These are phyloP conservation scores for Blepharisma japonicum DNA, from an alignment of 73 alveolate species.

Conservation along the genomic window DNA sequence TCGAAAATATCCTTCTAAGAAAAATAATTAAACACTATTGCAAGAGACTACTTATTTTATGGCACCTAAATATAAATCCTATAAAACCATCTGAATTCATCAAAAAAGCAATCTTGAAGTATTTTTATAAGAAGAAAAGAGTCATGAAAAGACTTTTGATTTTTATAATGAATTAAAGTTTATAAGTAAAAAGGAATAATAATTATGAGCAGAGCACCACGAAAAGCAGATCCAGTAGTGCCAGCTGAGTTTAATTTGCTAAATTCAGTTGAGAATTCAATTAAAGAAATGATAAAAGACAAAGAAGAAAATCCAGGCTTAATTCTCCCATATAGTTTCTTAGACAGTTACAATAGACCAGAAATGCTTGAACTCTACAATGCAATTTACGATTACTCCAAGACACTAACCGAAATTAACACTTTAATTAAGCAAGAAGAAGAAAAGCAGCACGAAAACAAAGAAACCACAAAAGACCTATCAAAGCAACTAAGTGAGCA, in stretches of 20 bases:
- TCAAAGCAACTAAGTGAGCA: conserved; percentile 18
- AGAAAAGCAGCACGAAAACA: not conserved
- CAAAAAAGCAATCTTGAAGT: too few species aligned
- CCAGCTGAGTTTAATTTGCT: not conserved
- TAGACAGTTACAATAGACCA: conserved; percentile 33
- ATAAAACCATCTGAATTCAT: too few species aligned
- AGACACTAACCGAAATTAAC: conserved; percentile 56
- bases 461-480: not conserved
- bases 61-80: too few species aligned
- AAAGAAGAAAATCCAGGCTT: conserved; percentile 64
- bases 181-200: too few species aligned
- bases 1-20: too few species aligned
- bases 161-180: too few species aligned
- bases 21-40: too few species aligned
- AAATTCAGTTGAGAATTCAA: conserved; percentile 35
- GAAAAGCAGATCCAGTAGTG: too few species aligned
- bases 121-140: too few species aligned
- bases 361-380: conserved; percentile 41
- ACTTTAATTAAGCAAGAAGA: not conserved
- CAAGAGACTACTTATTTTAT: too few species aligned
- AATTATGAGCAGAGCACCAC: too few species aligned
- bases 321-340: conserved; percentile 56
- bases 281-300: conserved; percentile 55
- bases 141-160: too few species aligned
- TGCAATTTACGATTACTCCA: conserved; percentile 64